Conservation (phyloP, 805 yeast genomes). For the baker's yeast (Saccharomyces cerevisiae) region DNA sequence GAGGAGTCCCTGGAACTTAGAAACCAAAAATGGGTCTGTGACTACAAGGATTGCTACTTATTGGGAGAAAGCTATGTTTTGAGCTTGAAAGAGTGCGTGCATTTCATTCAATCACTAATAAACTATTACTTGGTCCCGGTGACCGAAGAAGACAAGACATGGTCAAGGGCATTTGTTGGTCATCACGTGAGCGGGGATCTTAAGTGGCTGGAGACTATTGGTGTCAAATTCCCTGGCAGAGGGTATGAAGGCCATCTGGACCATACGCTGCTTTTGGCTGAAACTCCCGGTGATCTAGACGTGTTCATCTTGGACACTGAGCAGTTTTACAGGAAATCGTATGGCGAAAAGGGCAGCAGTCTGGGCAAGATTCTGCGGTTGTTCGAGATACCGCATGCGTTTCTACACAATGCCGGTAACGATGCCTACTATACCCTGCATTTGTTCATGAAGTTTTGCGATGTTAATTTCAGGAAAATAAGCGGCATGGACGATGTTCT, state of each 20-base stretch:
- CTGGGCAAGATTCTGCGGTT: slow-evolving; percentile 40
- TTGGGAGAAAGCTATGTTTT: slow-evolving; percentile 43
- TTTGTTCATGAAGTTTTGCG: slow-evolving; percentile 43
- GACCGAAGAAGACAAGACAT: slow-evolving; percentile 17
- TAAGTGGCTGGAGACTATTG: slow-evolving; percentile 39
- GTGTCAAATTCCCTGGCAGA: slow-evolving; percentile 38
- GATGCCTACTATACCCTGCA: slow-evolving; percentile 58
- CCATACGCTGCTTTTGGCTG: neutral
- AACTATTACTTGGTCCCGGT: slow-evolving; percentile 35
- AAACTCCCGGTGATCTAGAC: neutral
- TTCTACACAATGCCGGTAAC: slow-evolving; percentile 63
- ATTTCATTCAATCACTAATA: slow-evolving; percentile 36
- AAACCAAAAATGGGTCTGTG: slow-evolving; percentile 49
- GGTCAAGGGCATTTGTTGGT: slow-evolving; percentile 43
- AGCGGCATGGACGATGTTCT: slow-evolving; percentile 20
- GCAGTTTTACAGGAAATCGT: slow-evolving; percentile 34
- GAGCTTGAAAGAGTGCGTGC: slow-evolving; percentile 30
- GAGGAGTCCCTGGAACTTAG: slow-evolving; percentile 35
- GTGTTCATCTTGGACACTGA: slow-evolving; percentile 40
- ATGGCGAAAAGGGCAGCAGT: slow-evolving; percentile 36
- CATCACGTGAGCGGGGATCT: slow-evolving; percentile 52
- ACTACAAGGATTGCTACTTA: slow-evolving; percentile 42
- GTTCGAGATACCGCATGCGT: slow-evolving; percentile 47
- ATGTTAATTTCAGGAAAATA: slow-evolving; percentile 29
- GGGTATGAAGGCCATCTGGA: slow-evolving; percentile 1